These are phyloP conservation scores for Talaromyces rugulosus DNA, from an alignment of 2,329 filamentous ascomycete species.

Conservation along the genomic window DNA sequence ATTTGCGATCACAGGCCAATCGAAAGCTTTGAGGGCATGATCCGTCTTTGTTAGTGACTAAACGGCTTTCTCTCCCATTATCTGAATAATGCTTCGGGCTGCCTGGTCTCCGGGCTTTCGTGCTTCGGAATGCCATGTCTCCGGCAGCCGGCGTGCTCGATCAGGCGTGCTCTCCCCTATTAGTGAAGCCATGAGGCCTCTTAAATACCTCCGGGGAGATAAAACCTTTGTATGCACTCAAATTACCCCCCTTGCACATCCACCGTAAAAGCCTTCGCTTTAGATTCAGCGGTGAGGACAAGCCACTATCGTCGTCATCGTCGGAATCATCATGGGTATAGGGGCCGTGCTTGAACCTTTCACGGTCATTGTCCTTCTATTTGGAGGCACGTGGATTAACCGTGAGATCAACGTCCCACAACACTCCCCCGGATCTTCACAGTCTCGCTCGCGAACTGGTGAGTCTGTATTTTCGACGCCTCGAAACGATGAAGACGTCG, in stretches of 20 bases:
- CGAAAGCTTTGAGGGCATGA: neutral
- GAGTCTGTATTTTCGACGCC: conserved; percentile 13
- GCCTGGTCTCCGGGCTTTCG: neutral
- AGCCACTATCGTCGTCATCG: neutral
- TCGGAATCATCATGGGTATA: conserved; percentile 46
- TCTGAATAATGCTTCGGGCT: neutral
- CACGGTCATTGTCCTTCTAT: conserved; percentile 56
- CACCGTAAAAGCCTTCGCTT: neutral
- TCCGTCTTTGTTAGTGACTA: neutral
- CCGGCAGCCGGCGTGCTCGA: neutral
- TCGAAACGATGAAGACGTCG: conserved; percentile 17
- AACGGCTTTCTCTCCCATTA: neutral
- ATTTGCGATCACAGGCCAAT: neutral
- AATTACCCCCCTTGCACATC: neutral
- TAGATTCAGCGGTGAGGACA: neutral
- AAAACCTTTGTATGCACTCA: neutral
- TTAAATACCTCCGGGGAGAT: neutral
- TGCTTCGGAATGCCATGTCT: neutral
- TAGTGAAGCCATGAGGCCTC: neutral
- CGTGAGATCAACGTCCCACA: conserved; percentile 31
- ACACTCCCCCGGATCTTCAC: conserved; percentile 4
- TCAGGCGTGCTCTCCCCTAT: neutral
- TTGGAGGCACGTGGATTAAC: conserved; percentile 61
- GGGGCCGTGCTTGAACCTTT: conserved; percentile 60
- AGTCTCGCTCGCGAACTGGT: conserved; percentile 15